These are phyloP conservation scores for Sarocladiaceae sp. DNA, from an alignment of 2,329 filamentous ascomycete species.

Conservation along the genomic window DNA sequence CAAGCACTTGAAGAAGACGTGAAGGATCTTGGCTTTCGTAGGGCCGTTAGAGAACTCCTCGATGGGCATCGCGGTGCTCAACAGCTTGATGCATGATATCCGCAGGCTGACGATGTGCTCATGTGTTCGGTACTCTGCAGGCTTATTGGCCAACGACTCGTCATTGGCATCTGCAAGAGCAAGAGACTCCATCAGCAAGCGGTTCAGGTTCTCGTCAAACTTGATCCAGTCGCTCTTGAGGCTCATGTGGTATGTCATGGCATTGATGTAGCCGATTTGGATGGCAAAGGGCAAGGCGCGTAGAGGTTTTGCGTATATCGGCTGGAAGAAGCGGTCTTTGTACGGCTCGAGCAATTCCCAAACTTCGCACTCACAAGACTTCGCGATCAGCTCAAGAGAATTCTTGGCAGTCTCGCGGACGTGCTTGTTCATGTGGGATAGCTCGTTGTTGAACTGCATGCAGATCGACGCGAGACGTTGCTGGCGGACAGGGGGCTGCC, in stretches of 20 bases:
- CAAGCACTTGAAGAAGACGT: constrained; percentile 95
- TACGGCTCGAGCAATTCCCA: constrained; percentile 86
- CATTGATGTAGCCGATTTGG: constrained; percentile 97
- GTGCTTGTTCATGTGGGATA: constrained; percentile 93
- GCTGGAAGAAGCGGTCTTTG: constrained; percentile 80
- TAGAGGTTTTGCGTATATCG: constrained; percentile 92
- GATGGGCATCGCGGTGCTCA: constrained; percentile 90
- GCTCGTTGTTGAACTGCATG: constrained; percentile 76
- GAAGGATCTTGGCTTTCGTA: constrained; percentile 68
- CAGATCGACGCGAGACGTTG: constrained; percentile 70
- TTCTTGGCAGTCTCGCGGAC: constrained; percentile 82
- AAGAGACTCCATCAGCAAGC: constrained; percentile 86
- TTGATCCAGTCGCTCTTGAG: constrained; percentile 83
- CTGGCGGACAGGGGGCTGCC: constrained; percentile 40
- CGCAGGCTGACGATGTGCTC: constrained; percentile 87
- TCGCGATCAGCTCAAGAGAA: constrained; percentile 74
- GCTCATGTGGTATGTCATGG: constrained; percentile 89
- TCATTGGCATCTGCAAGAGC: constrained; percentile 93
- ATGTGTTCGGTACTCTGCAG: constrained; percentile 88
- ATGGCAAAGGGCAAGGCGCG: constrained; percentile 87
- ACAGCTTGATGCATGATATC: constrained; percentile 85
- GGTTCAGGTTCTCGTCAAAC: constrained; percentile 87
- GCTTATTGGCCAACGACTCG: constrained; percentile 86
- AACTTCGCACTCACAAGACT: constrained; percentile 69
- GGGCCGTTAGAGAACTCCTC: constrained; percentile 78